Percentiles rank a stretch among this genome's conserved stretches.
These are phyloP conservation scores for Coelastrella sp. DNA, from an alignment of 139 green algal genomes.

Conservation along the genomic window DNA sequence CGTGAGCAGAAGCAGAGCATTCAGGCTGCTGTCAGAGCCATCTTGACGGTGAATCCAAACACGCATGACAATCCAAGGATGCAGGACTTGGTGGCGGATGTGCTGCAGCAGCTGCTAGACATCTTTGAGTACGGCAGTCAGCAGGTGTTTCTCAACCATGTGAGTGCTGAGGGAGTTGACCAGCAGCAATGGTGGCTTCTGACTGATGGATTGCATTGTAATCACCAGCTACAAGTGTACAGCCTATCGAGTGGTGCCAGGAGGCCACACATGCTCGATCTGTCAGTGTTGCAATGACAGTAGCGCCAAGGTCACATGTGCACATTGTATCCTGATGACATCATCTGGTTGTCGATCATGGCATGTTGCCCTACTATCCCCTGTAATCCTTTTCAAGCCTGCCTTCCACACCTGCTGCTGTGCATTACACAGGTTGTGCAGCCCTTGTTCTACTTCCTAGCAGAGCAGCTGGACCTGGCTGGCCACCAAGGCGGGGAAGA, in stretches of 20 bases:
- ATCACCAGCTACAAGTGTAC: too few relatives aligned
- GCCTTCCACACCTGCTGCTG: background rate
- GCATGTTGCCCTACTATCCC: too few relatives aligned
- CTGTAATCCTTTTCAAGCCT: too few relatives aligned
- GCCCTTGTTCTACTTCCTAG: conserved; percentile 78
- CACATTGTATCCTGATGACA: background rate
- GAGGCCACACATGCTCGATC: too few relatives aligned
- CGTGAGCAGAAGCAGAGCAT: conserved; percentile 11
- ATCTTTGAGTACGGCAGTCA: background rate
- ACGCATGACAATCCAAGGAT: background rate
- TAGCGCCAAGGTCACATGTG: background rate
- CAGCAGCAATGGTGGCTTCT: too few relatives aligned
- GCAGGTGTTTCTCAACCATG: conserved; percentile 37
- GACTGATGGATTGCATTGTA: too few relatives aligned
- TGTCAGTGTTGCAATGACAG: too few relatives aligned
- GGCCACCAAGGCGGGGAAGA: conserved; percentile 56
- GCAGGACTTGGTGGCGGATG: background rate
- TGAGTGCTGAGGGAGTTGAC: conserved; percentile 15
- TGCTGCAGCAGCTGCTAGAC: background rate
- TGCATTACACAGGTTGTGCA: conserved; percentile 59
- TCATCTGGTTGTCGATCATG: background rate
- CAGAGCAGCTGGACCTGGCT: conserved; percentile 61
- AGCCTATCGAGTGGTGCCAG: too few relatives aligned
- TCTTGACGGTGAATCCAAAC: too few relatives aligned
- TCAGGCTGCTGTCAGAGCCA: too few relatives aligned